Percentiles rank a stretch among this genome's conserved stretches.
Conservation (phyloP, 73 alveolate genomes). For the Paraurostyla sp. region DNA sequence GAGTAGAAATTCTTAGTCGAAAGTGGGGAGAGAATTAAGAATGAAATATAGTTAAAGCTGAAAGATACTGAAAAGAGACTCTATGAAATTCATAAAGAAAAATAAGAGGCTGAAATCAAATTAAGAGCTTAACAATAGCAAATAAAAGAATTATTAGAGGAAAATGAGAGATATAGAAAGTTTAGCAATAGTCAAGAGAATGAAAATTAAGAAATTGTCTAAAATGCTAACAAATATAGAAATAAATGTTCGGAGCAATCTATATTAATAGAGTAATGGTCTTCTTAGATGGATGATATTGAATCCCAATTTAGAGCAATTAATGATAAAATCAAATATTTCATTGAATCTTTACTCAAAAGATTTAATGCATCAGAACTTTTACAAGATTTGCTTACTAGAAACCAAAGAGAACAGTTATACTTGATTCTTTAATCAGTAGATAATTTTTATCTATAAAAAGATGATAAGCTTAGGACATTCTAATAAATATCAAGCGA, state of each 20-base stretch:
- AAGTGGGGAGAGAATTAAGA: slow-evolving; percentile 16
- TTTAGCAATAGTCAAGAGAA: background rate
- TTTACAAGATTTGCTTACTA: background rate
- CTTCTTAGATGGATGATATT: background rate
- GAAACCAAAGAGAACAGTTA: background rate
- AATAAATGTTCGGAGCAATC: background rate
- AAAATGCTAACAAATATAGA: slow-evolving; percentile 14
- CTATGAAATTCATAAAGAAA: background rate
- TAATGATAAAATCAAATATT: background rate
- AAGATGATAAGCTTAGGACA: background rate
- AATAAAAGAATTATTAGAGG: background rate
- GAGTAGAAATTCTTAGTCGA: background rate
- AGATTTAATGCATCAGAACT: background rate
- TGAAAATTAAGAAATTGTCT: background rate
- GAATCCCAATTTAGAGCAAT: background rate
- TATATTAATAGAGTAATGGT: background rate
- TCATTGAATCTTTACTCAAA: background rate
- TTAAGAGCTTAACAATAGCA: background rate
- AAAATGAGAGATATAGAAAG: background rate
- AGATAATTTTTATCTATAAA: background rate
- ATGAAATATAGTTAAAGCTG: background rate
- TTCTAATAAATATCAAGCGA: background rate
- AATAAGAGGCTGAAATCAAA: background rate
- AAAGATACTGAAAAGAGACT: slow-evolving; percentile 23
- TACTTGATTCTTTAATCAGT: background rate